Percentiles rank a stretch among this genome's conserved stretches.
phyloP scores from a whole-genome alignment of 2,329 filamentous ascomycete species.

The Paecilomyces sp. region DNA sequence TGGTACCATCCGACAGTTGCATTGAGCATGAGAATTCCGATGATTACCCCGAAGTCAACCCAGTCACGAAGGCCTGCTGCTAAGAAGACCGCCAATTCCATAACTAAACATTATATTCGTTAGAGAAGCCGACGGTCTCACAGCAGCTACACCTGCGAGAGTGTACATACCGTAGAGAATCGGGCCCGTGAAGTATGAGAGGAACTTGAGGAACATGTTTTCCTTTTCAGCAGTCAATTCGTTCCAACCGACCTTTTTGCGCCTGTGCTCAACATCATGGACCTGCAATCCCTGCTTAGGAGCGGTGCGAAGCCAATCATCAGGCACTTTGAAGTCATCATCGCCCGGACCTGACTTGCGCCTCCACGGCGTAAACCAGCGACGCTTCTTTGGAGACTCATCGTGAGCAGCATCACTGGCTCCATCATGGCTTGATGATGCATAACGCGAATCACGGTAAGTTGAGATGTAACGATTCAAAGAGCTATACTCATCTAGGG shows the following conservation, averaged over 20 bases:
- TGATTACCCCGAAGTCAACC: conserved; percentile 67
- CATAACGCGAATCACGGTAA: conserved; percentile 50
- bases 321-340: conserved; percentile 40
- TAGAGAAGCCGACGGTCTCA: not conserved
- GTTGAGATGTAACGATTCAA: conserved; percentile 58
- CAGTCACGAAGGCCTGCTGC: conserved; percentile 63
- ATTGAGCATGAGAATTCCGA: conserved; percentile 64
- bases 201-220: conserved; percentile 63
- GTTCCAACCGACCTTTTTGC: conserved; percentile 59
- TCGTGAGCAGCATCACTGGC: conserved; percentile 31
- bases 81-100: conserved; percentile 64
- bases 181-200: conserved; percentile 63
- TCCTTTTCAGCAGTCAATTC: conserved; percentile 63
- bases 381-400: conserved; percentile 39
- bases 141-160: not conserved
- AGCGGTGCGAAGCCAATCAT: conserved; percentile 59
- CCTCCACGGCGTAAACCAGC: conserved; percentile 50
- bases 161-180: conserved; percentile 60
- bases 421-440: conserved; percentile 25
- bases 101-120: conserved; percentile 33
- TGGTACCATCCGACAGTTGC: conserved; percentile 68
- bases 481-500: conserved; percentile 53
- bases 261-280: conserved; percentile 52
- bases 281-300: conserved; percentile 54
- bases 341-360: conserved; percentile 13